Conservation (phyloP, 768 basidiomycete genomes). For the Hortiboletus flavorubellus region DNA sequence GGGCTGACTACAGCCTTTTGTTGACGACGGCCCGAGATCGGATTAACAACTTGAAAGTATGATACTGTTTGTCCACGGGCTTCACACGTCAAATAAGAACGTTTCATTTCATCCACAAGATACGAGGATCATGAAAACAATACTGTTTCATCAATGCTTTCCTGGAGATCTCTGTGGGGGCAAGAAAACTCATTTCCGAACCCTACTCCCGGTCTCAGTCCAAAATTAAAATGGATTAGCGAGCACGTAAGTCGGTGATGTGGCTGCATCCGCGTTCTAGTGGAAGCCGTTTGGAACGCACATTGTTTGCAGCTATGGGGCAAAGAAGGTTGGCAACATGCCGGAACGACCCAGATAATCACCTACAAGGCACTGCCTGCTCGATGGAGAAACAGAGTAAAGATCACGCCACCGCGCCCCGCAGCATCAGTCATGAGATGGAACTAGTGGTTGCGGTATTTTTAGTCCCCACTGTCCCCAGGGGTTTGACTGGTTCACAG, state of each 20-base stretch:
- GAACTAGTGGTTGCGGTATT: not conserved
- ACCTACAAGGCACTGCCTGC: not conserved
- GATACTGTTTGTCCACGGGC: not conserved
- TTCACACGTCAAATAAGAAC: not conserved
- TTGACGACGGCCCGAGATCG: not conserved
- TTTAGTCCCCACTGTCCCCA: conserved; percentile 18
- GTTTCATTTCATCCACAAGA: not conserved
- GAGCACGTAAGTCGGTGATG: not conserved
- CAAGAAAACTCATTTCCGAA: not conserved
- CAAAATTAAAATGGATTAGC: not conserved
- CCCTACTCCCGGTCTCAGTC: not conserved
- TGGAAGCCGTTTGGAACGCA: not conserved
- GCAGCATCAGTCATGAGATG: not conserved
- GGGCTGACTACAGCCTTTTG: not conserved
- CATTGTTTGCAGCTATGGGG: not conserved
- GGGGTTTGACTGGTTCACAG: not conserved
- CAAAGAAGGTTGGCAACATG: not conserved
- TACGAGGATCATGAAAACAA: not conserved
- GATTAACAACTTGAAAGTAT: no score
- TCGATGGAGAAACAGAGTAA: not conserved
- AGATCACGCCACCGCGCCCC: not conserved
- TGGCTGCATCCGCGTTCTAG: no score
- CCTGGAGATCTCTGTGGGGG: not conserved
- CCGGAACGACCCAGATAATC: not conserved
- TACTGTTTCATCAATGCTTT: not conserved